Evolutionary conservation across 495 filamentous ascomycete species (phyloP), one percentile per base, ranked within the genome.

Genomic region (Apodospora peruviana): DNA sequence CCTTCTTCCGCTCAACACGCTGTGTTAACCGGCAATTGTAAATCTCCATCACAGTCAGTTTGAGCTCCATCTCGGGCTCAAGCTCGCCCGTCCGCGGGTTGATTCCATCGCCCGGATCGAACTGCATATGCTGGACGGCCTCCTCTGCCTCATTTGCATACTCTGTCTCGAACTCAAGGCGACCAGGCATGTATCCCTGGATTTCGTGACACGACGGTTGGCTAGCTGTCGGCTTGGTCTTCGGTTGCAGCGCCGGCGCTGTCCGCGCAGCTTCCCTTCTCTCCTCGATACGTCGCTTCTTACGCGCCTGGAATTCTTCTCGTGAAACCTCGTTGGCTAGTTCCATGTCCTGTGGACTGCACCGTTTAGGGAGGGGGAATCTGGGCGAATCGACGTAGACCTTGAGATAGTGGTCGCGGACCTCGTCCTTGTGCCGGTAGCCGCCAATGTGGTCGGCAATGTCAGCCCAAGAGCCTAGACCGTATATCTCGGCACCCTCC

Each of bases 61-160:
- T 99, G 50, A 99, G 75, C 52, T 96, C 91, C 75, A 91, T 91
- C 67, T 99, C 93, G 10, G 91, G 88, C 50, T 97, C 94, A 16
- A 86, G 69, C 56, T 90, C 85, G 51, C 87, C 86, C 2, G 88
- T 96, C 11, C 77, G 70, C 4, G 83, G 82, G 52, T 93, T 90
- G 53, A 93, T 75, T 41, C 93, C 93, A 58, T 96, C 91, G 12
- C 93, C 93, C 1, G 93, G 90, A 43, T 96, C 91, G 57, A 99
- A 99, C 51, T 95, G 85, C 87, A 99, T 95, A 48, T 93, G 85
- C 64, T 97, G 93, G 11, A 99, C 94, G 0, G 91, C 91, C 68
- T 97, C 94, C 66, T 99, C 93, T 0, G 94, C 93, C 56, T 97
- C 94, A 65, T 99, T 97, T 59, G 90, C 84, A 65, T 91, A 95